Evolutionary conservation across 2,329 filamentous ascomycete species (phyloP).

Genomic region (Penicillium sp.): DNA sequence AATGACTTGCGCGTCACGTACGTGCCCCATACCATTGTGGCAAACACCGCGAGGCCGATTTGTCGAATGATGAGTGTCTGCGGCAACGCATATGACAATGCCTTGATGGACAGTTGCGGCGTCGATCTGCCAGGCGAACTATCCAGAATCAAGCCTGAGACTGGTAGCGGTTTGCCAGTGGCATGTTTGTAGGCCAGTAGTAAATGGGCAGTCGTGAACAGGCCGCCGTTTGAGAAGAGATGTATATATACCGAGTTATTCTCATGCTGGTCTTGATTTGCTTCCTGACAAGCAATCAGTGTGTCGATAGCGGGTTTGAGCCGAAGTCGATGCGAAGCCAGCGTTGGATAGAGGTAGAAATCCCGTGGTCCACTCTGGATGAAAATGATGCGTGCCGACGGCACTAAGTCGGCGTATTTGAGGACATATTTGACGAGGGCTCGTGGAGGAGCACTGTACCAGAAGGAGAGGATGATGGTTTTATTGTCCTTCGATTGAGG

Average conservation of each 20-base stretch:
- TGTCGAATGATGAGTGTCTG: conserved; percentile 26
- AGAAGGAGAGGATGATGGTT: conserved; percentile 45
- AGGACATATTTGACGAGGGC: conserved; percentile 47
- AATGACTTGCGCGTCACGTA: conserved; percentile 18
- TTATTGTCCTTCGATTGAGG: background rate
- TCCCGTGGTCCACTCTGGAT: conserved; percentile 34
- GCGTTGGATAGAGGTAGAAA: conserved; percentile 26
- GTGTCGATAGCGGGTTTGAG: conserved; percentile 34
- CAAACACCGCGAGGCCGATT: conserved; percentile 24
- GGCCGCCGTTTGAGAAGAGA: conserved; percentile 50
- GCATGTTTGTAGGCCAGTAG: conserved; percentile 34
- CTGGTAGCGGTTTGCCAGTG: conserved; percentile 32
- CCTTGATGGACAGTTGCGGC: conserved; percentile 23
- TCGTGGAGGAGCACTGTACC: conserved; percentile 45
- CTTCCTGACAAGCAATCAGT: conserved; percentile 25
- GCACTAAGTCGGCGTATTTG: conserved; percentile 42
- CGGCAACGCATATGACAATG: conserved; percentile 35
- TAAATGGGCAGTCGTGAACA: conserved; percentile 36
- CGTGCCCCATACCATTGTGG: conserved; percentile 20
- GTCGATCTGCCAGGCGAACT: conserved; percentile 41
- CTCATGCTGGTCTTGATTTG: background rate
- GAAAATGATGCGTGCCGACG: conserved; percentile 41
- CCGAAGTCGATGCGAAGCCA: conserved; percentile 23
- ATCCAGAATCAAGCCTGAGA: conserved; percentile 44
- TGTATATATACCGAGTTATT: conserved; percentile 37